Evolutionary conservation across 331 rosid species (phyloP).

Genomic region (Ulmus americana): DNA sequence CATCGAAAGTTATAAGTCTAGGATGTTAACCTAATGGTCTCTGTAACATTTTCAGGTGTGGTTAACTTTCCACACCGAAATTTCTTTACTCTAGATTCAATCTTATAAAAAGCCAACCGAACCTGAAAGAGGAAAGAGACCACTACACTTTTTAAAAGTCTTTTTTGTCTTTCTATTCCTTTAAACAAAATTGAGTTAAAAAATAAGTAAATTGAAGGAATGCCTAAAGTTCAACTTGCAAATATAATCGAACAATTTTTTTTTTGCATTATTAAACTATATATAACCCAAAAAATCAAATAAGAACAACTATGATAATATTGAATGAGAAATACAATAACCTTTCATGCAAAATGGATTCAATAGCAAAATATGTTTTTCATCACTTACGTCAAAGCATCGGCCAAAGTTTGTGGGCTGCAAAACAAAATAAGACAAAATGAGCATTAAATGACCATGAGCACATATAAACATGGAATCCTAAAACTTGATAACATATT

Average conservation of each 20-base stretch:
- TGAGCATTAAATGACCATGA: conserved; percentile 18
- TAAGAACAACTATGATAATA: neutral
- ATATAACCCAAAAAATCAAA: neutral
- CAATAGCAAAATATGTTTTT: conserved; percentile 5
- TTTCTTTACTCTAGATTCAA: neutral
- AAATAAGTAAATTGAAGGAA: neutral
- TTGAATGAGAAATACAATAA: neutral
- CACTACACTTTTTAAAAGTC: neutral
- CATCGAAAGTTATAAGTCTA: neutral
- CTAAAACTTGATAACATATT: no score
- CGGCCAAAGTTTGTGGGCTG: conserved; percentile 99
- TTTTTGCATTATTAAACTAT: neutral
- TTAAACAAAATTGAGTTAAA: neutral
- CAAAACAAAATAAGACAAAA: conserved; percentile 25
- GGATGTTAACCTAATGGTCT: neutral
- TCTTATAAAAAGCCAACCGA: neutral
- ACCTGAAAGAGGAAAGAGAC: neutral
- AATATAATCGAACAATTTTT: neutral
- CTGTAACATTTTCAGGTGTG: neutral
- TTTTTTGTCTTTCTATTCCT: no score
- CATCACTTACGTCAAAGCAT: conserved; percentile 69
- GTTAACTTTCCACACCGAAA: neutral
- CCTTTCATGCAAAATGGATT: neutral
- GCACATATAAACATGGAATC: neutral
- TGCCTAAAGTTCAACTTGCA: neutral